A percentile compares a stretch with the other conserved stretches of the same genome.
These are phyloP conservation scores for Gastrolobium bilobum DNA, from an alignment of 306 rosid genomes.

Conservation along the genomic window DNA sequence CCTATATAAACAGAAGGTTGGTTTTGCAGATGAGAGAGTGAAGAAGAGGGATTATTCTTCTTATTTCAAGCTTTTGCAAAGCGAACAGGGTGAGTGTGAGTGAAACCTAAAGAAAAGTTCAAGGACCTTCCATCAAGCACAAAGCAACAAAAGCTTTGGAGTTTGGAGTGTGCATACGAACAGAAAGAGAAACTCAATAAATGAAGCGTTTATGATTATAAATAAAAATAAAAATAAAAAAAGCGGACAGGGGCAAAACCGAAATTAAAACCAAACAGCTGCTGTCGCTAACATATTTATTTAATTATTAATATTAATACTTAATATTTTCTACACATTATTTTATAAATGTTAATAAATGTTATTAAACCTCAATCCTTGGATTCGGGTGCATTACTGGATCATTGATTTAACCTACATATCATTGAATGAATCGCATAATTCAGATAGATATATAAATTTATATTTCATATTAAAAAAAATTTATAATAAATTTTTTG, in stretches of 20 bases:
- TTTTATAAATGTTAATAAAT: too few species aligned
- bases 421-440: too few species aligned
- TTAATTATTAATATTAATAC: too few species aligned
- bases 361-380: too few species aligned
- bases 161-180: conserved; percentile 50
- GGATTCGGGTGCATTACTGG: too few species aligned
- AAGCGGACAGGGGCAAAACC: background rate
- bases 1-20: conserved; percentile 45
- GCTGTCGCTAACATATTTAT: background rate
- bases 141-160: conserved; percentile 74
- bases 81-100: background rate
- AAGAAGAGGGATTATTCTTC: conserved; percentile 48
- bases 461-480: too few species aligned
- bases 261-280: conserved; percentile 29
- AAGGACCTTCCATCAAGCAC: conserved; percentile 83
- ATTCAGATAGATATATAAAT: too few species aligned
- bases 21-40: conserved; percentile 51
- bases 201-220: background rate
- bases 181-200: conserved; percentile 52
- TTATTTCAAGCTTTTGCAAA: background rate
- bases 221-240: background rate
- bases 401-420: too few species aligned
- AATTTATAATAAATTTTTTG: too few species aligned
- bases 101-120: conserved; percentile 51
- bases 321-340: too few species aligned